Base-by-base conservation (phyloP, 2,329 filamentous ascomycete genomes). In the Xylariomycetidae sp. region DNA sequence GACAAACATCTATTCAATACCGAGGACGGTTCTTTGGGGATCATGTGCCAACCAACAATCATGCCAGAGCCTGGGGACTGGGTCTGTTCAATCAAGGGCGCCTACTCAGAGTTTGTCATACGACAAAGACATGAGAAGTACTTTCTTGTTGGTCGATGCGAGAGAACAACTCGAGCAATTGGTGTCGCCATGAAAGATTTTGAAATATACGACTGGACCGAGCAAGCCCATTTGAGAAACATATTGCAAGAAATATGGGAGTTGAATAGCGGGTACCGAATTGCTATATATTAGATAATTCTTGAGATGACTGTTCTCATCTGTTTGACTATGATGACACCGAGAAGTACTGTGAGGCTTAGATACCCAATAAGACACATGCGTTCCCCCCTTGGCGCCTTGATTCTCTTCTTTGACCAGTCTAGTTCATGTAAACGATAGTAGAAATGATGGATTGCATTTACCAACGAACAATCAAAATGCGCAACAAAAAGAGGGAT, bases 31-130 rank as follows among this genome's bases (percentile, higher is more conserved):
- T 39, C 37, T 3, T 25, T 42, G 7, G 40, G 40, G 5, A 35
- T 42, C 12, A 39, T 42, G 25, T 18, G 25, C 5, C 40, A 42
- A 20, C 17, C 18, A 4, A 10, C 16, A 9, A 16, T 35, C 2
- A 10, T 15, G 15, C 40, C 40, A 2, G 5, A 18, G 4, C 10
- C 19, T 13, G 29, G 23, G 7, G 40, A 42, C 18, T n/a, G 32
- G 10, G 25, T 42, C 22, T 39, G 34, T 26, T 33, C 37, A 9
- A 37, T 42, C 1, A 39, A 29, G 6, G 40, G 40, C 5, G 35
- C 29, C 14, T 37, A 30, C 10, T 31, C 25, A 10, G 37, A 39
- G 13, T 35, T 39, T 25, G 26, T 42, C 16, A 18, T 42, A 5
- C 5, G 37, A 10, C 19, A n/a, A 4, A 8, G 14, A 10, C n/a